These are phyloP conservation scores for Raffaelea arxii DNA, from an alignment of 2,329 filamentous ascomycete species.

Conservation along the genomic window DNA sequence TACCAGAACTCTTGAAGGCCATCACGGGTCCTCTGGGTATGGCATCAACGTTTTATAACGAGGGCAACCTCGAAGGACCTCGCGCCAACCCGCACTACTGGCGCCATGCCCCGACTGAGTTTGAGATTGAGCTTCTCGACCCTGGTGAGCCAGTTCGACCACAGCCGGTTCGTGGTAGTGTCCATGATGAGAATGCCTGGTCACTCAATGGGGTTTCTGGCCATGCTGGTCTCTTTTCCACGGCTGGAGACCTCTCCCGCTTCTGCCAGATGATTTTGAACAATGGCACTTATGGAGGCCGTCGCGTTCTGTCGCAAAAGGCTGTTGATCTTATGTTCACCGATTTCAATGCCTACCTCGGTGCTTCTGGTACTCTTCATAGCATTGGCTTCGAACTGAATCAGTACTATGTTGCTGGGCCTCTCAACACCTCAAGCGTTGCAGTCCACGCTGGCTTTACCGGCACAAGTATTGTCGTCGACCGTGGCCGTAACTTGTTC, in stretches of 20 bases:
- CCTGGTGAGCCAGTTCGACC: neutral
- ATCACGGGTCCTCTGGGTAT: neutral
- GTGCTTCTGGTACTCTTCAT: neutral
- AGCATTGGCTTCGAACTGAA: conserved; percentile 5
- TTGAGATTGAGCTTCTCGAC: neutral
- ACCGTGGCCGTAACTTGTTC: conserved; percentile 1
- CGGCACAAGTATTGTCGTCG: conserved; percentile 5
- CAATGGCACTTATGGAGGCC: neutral
- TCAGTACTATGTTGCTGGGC: conserved; percentile 4
- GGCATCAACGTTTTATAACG: neutral
- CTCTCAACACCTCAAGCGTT: neutral
- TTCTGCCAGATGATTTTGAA: neutral
- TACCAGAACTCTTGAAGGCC: neutral
- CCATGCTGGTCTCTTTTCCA: neutral
- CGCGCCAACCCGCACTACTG: neutral
- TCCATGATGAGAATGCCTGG: neutral
- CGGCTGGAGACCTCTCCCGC: neutral
- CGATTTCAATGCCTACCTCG: conserved; percentile 1
- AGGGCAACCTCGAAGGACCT: neutral
- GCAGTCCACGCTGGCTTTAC: conserved; percentile 5
- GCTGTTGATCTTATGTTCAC: conserved; percentile 1
- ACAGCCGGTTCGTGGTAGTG: neutral
- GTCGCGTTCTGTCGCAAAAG: neutral
- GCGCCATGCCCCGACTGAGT: neutral
- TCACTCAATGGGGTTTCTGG: neutral